phyloP scores from a whole-genome alignment of 2,329 filamentous ascomycete species.

The Cephalotrichum gorgonifer region DNA sequence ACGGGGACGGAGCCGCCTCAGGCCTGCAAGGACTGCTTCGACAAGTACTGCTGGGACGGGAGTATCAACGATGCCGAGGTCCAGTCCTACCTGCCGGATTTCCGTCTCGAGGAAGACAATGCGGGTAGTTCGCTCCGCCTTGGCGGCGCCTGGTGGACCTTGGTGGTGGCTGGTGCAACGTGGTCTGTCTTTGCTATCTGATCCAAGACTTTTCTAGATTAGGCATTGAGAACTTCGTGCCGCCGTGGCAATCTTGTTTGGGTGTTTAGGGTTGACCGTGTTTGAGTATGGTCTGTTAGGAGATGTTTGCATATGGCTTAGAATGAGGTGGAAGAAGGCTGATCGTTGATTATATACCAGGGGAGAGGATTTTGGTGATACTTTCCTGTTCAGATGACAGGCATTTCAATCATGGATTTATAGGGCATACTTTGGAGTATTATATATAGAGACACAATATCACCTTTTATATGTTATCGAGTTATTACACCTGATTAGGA shows the following conservation, averaged over 20 bases:
- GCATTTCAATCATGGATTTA: too few species aligned
- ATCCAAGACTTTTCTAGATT: neutral
- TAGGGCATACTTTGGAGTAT: too few species aligned
- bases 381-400: too few species aligned
- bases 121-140: neutral
- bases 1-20: slow-evolving; percentile 59
- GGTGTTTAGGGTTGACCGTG: neutral
- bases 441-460: too few species aligned
- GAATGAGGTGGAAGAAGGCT: neutral
- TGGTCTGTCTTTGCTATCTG: neutral
- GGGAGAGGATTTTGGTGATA: neutral
- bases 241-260: too few species aligned
- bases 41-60: slow-evolving; percentile 90
- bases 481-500: too few species aligned
- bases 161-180: neutral
- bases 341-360: neutral
- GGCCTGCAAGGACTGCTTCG: slow-evolving; percentile 68
- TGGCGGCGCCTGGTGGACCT: neutral
- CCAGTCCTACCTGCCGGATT: slow-evolving; percentile 3
- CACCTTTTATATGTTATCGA: too few species aligned
- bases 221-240: too few species aligned
- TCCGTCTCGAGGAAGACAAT: slow-evolving; percentile 1
- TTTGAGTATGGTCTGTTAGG: neutral
- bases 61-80: slow-evolving; percentile 17
- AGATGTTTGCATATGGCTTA: neutral